These are phyloP conservation scores for Spiraea crenata DNA, from an alignment of 331 rosid genomes.

Conservation along the genomic window DNA sequence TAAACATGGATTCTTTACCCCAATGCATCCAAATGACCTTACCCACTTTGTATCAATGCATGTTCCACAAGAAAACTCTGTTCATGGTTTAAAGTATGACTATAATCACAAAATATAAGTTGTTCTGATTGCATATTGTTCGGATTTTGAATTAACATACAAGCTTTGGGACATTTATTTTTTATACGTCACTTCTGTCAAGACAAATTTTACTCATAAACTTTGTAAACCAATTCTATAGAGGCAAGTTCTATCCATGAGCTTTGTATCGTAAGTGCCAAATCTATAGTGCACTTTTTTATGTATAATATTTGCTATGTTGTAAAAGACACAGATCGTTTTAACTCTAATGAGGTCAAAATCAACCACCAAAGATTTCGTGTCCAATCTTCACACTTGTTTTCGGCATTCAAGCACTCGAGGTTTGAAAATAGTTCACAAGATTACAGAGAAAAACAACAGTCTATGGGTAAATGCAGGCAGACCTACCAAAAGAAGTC, in stretches of 20 bases:
- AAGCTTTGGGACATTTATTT: no score
- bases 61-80: not conserved
- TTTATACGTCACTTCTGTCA: no score
- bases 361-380: not conserved
- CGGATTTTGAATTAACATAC: no score
- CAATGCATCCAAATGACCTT: not conserved
- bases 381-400: not conserved
- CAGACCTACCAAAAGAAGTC: not conserved
- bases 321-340: not conserved
- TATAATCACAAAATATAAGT: no score
- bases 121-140: no score
- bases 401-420: not conserved
- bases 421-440: not conserved
- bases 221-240: no score
- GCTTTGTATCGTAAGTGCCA: no score
- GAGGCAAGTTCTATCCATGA: no score
- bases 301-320: not conserved
- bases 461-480: not conserved
- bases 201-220: no score
- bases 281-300: no score
- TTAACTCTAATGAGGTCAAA: not conserved
- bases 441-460: no score
- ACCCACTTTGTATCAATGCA: not conserved
- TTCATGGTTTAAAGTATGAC: not conserved
- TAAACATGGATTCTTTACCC: not conserved